These are phyloP conservation scores for Ricinus communis DNA, from an alignment of 345 rosid genomes.

Conservation along the genomic window DNA sequence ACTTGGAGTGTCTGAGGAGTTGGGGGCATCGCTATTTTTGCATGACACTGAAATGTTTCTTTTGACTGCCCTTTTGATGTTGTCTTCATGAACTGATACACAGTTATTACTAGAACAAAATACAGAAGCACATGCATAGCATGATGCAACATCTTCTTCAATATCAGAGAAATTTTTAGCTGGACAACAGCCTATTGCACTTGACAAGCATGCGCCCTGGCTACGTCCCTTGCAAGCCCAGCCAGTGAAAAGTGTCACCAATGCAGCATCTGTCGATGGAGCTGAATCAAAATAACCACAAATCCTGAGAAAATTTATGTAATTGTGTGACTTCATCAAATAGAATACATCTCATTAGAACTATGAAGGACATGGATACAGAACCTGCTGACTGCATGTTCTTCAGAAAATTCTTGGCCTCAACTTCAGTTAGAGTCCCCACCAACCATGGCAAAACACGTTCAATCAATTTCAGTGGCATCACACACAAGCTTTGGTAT, in stretches of 20 bases:
- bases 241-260: conserved; percentile 83
- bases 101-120: conserved; percentile 27
- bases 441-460: conserved; percentile 86
- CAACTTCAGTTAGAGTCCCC: conserved; percentile 64
- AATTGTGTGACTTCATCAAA: conserved; percentile 4
- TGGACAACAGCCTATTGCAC: conserved; percentile 55
- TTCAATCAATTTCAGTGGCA: conserved; percentile 89
- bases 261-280: conserved; percentile 60
- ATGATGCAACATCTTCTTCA: conserved; percentile 55
- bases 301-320: conserved; percentile 9
- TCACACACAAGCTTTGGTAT: conserved; percentile 79
- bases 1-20: conserved; percentile 30
- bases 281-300: conserved; percentile 46
- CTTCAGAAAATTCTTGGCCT: conserved; percentile 64
- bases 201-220: conserved; percentile 62
- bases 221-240: conserved; percentile 92
- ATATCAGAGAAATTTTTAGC: conserved; percentile 48
- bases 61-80: conserved; percentile 48
- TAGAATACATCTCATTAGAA: neutral
- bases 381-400: conserved; percentile 84
- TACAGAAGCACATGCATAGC: conserved; percentile 42
- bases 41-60: conserved; percentile 36
- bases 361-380: conserved; percentile 15
- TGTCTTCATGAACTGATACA: conserved; percentile 33
- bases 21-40: conserved; percentile 28